Evolutionary conservation across 805 yeast genomes (phyloP).

Genomic region (Candida pini): DNA sequence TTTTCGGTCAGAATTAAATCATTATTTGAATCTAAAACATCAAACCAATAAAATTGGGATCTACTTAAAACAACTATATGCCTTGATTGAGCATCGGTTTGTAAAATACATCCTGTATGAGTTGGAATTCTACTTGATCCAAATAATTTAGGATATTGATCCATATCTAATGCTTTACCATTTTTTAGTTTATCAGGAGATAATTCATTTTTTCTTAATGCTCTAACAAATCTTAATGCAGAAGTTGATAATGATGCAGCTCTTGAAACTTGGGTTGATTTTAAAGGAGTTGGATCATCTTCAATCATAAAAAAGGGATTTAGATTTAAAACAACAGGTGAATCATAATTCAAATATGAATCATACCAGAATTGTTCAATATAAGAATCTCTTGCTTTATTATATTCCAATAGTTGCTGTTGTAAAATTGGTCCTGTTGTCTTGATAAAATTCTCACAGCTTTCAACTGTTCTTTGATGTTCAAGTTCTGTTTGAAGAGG

Average conservation of each 20-base stretch:
- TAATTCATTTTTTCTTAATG: constrained; percentile 67
- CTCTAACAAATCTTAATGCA: constrained; percentile 72
- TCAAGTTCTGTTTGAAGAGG: constrained; percentile 81
- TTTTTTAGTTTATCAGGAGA: constrained; percentile 64
- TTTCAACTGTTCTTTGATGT: constrained; percentile 52
- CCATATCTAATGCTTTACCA: constrained; percentile 74
- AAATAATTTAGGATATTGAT: constrained; percentile 80
- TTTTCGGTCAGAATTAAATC: constrained; percentile 69
- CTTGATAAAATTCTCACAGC: constrained; percentile 52
- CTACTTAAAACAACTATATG: constrained; percentile 79
- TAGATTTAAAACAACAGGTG: constrained; percentile 85
- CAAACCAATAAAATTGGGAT: constrained; percentile 94
- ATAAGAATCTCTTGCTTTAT: constrained; percentile 64
- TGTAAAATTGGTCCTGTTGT: constrained; percentile 56
- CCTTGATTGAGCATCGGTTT: constrained; percentile 66
- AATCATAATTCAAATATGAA: constrained; percentile 79
- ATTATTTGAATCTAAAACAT: constrained; percentile 70
- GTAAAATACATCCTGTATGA: constrained; percentile 76
- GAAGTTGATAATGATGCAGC: constrained; percentile 78
- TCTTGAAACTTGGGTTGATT: constrained; percentile 62
- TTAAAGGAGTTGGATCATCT: constrained; percentile 80
- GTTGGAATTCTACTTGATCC: constrained; percentile 89
- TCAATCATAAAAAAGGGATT: constrained; percentile 88
- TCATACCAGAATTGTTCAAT: constrained; percentile 96
- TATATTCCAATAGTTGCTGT: constrained; percentile 54